Evolutionary conservation across 2,329 filamentous ascomycete genomes (phyloP).

Genomic region (Pestalotiopsis sp.): DNA sequence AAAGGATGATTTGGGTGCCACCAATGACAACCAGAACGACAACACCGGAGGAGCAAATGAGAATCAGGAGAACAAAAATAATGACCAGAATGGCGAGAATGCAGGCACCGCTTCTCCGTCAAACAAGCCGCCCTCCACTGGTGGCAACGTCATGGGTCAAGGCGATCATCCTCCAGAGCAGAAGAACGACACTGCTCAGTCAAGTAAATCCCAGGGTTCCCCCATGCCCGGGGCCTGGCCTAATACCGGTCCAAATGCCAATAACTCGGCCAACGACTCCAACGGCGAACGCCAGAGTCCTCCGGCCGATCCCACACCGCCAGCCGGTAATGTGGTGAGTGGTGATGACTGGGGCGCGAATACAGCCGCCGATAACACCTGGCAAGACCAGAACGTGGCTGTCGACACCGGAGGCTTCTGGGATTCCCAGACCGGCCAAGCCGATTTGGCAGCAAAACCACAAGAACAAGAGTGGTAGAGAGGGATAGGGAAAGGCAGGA

Average conservation of each 20-base stretch:
- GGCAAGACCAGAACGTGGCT: neutral
- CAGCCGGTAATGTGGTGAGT: constrained; percentile 14
- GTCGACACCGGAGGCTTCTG: constrained; percentile 4
- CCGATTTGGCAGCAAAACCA: neutral
- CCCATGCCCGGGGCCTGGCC: constrained; percentile 10
- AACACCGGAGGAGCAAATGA: constrained; percentile 12
- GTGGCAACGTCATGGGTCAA: neutral
- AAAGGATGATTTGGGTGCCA: neutral
- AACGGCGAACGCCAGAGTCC: neutral
- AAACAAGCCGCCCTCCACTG: neutral
- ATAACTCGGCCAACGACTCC: neutral
- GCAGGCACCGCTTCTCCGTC: neutral
- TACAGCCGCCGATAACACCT: neutral
- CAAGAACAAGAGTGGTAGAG: neutral
- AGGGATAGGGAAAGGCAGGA: neutral
- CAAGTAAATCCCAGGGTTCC: neutral
- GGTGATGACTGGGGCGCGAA: constrained; percentile 4
- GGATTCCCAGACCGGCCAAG: constrained; percentile 12
- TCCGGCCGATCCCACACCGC: neutral
- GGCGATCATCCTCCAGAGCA: neutral
- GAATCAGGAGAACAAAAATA: neutral
- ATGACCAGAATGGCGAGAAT: neutral
- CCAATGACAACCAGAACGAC: neutral
- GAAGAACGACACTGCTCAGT: neutral
- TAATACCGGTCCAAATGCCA: neutral